Percentiles rank a stretch among this genome's conserved stretches.
Conservation (phyloP, 2,329 filamentous ascomycete genomes). For the Clathrospora elynae region DNA sequence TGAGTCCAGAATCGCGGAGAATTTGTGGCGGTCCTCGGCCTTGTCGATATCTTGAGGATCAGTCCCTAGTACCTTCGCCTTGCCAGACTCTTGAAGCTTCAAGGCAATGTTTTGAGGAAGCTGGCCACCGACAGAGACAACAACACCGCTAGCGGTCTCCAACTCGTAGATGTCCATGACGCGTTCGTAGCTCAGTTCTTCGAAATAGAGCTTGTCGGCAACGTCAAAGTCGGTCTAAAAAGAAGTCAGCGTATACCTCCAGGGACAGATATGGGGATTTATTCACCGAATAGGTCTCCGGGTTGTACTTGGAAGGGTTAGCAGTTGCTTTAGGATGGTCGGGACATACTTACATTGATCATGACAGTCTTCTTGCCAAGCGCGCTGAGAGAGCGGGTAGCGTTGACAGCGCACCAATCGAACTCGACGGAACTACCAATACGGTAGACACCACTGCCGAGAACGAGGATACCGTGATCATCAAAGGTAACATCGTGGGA, state of each 20-base stretch:
- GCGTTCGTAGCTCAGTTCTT: conserved; percentile 94
- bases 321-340: no score
- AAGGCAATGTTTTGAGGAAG: conserved; percentile 97
- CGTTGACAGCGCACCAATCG: conserved; percentile 96
- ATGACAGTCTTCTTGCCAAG: conserved; percentile 98
- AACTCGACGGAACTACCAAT: conserved; percentile 98
- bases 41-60: conserved; percentile 95
- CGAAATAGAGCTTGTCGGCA: conserved; percentile 93
- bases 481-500: conserved; percentile 93
- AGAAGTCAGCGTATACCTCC: conserved; percentile 17
- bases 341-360: no score
- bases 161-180: conserved; percentile 99
- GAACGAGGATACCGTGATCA: conserved; percentile 85
- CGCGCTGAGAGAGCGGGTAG: conserved; percentile 77
- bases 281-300: conserved; percentile 51
- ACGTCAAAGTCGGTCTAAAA: conserved; percentile 78
- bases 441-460: conserved; percentile 94
- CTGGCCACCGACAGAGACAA: conserved; percentile 95
- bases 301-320: no score
- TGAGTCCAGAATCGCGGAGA: conserved; percentile 94
- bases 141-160: conserved; percentile 81
- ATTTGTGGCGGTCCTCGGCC: conserved; percentile 97
- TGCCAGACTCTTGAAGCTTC: conserved; percentile 86
- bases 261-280: conserved; percentile 1
- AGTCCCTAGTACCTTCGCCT: conserved; percentile 89